Evolutionary conservation across 2,329 filamentous ascomycete species (phyloP), one percentile per base, ranked within the genome.

Genomic region (Ophiocordyceps unilateralis): DNA sequence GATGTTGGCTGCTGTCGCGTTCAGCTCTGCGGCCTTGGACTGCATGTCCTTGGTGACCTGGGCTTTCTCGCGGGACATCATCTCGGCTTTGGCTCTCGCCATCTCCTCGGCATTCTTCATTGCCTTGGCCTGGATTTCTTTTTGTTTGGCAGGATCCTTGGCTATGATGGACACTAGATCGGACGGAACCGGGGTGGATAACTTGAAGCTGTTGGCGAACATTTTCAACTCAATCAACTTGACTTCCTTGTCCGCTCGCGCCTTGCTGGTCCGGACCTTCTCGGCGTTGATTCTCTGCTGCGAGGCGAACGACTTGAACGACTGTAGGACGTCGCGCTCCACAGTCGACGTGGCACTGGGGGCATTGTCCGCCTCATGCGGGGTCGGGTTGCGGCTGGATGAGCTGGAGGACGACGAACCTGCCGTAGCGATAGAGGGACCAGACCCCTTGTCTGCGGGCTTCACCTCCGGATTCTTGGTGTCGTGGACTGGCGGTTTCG

Each of bases 181-280:
- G 42, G 76, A 79, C 1, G 91, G 91, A 11, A 98, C 87, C 6
- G 88, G 87, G 3, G 89, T 95, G 41, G 83, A 81, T 17, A 98
- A 74, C 64, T 96, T 96, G 70, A 98, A 98, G 57, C 76, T 91
- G 51, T 80, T 76, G 1, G 91, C 86, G 60, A 98, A 98, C 56
- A 89, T 94, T 69, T 91, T 93, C 45, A 98, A 65, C 62, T 98
- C 91, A 46, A 85, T 93, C 47, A 98, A 62, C 61, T 93, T 95
- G 49, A 91, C 78, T 50, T 88, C 86, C 58, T 93, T 93, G 58
- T 96, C 91, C 46, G 70, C 72, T 56, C 72, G 76, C 10, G 70
- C 69, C 57, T 78, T 80, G 51, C 62, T 72, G 47, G 59, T 65
- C 39, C 76, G 67, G 34, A 60, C 66, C 53, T 76, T 73, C 52